Evolutionary conservation across 345 rosid species (phyloP), one percentile per base, ranked within the genome.

Genomic region (Rhizophora mangle): DNA sequence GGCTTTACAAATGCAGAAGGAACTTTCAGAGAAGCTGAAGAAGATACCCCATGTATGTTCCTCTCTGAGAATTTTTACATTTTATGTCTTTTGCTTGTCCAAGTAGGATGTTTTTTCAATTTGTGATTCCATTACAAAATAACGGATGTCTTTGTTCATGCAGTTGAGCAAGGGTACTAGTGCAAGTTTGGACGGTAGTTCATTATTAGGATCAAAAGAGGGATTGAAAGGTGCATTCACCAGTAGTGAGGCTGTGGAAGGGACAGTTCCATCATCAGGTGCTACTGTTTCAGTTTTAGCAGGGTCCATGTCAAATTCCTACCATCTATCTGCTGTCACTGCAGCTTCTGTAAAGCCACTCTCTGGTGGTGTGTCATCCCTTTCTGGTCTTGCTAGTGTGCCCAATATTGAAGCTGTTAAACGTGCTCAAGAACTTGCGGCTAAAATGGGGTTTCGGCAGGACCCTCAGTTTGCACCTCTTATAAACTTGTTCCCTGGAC

Each of bases 401-500:
- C 67, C 85, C 62, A 86, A 85, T 70, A 77, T 82, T 73, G 96
- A 95, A 85, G 97, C 92, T 75, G 96, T 95, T 60, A 95, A 84
- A 72, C 87, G 89, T 71, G 99, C 96, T 8, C 96, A 92, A 77
- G 93, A 92, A 72, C 78, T 87, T 75, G 99, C 93, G 74, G 91
- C 96, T 60, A 81, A 76, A 72, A 87, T 95, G 92, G 97, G 93
- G 54, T 92, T 84, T 66, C 87, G 73, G 64, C 96, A 84, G 87
- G 96, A 92, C 72, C 96, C 87, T 31, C 83, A 85, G 74, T 88
- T 84, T 82, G 87, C 82, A 70, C 88, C 93, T 24, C 74, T 86
- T 62, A 80, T 94, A 70, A 88, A 94, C 73, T 65, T 86, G 64
- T 88, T 89, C 68, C 90, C 91, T 68, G 93, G 96, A n/a, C 93